Conservation (phyloP, 2,329 filamentous ascomycete genomes). For the Cadophora luteo-olivacea region DNA sequence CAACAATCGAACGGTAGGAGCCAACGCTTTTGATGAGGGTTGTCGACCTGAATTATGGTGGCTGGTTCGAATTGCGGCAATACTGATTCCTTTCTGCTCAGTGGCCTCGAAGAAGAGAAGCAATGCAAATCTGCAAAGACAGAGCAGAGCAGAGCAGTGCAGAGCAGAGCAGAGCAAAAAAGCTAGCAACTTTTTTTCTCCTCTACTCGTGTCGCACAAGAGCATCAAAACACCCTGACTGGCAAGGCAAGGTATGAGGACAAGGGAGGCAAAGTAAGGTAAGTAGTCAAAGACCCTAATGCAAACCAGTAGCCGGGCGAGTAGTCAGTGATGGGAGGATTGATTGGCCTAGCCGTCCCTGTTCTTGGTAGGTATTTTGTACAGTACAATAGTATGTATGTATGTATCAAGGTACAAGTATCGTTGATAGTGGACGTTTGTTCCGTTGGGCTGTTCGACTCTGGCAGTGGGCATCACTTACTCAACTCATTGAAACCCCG, state of each 20-base stretch:
- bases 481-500: neutral
- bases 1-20: neutral
- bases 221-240: neutral
- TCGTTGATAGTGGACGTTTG: neutral
- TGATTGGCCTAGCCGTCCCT: neutral
- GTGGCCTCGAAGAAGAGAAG: neutral
- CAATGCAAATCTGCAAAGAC: neutral
- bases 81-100: neutral
- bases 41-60: neutral
- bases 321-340: neutral
- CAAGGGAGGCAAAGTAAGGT: neutral
- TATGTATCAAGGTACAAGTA: neutral
- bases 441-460: neutral
- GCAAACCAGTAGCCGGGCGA: neutral
- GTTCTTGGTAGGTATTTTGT: neutral
- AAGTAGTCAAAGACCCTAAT: neutral
- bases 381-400: neutral
- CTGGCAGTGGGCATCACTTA: neutral
- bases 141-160: neutral
- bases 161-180: neutral
- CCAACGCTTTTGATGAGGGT: neutral
- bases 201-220: conserved; percentile 3
- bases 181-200: neutral
- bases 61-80: neutral
- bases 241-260: neutral